Evolutionary conservation across 1,284 basidiomycete species (phyloP).

Genomic region (Malassezia restricta): DNA sequence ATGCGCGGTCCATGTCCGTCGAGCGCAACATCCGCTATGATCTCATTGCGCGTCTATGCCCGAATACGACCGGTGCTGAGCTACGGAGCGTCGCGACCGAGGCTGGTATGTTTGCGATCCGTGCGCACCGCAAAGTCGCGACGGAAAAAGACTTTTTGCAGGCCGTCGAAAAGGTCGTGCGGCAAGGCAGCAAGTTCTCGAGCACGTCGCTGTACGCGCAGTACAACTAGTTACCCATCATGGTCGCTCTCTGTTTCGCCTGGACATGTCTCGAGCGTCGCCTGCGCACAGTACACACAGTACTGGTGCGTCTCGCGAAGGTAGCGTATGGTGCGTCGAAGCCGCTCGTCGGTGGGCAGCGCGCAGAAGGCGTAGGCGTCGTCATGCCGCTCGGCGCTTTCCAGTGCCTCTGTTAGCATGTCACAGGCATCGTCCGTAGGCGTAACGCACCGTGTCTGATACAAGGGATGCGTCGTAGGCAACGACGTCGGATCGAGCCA

Average conservation of each 20-base stretch:
- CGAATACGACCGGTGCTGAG: constrained; percentile 95
- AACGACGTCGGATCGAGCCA: constrained; percentile 20
- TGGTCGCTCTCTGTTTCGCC: constrained; percentile 23
- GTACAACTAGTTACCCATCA: constrained; percentile 16
- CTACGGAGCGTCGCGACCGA: constrained; percentile 92
- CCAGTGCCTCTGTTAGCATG: background rate
- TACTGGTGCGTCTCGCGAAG: constrained; percentile 17
- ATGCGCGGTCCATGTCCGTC: constrained; percentile 90
- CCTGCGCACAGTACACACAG: constrained; percentile 24
- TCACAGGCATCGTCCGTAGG: too few relatives aligned
- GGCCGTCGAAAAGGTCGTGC: constrained; percentile 93
- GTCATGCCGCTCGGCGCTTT: background rate
- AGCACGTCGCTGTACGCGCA: constrained; percentile 46
- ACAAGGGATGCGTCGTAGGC: too few relatives aligned
- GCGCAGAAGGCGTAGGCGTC: constrained; percentile 8
- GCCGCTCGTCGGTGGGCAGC: constrained; percentile 9
- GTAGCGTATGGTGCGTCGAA: constrained; percentile 15
- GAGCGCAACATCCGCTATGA: constrained; percentile 96
- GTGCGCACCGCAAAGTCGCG: constrained; percentile 87
- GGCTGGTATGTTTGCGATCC: constrained; percentile 98
- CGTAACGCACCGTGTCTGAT: too few relatives aligned
- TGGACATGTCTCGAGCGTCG: constrained; percentile 17
- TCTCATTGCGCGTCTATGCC: constrained; percentile 88
- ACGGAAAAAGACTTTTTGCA: constrained; percentile 96
- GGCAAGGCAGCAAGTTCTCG: constrained; percentile 93